phyloP scores from a whole-genome alignment of 139 green algal species.

The Micractinium sp. region DNA sequence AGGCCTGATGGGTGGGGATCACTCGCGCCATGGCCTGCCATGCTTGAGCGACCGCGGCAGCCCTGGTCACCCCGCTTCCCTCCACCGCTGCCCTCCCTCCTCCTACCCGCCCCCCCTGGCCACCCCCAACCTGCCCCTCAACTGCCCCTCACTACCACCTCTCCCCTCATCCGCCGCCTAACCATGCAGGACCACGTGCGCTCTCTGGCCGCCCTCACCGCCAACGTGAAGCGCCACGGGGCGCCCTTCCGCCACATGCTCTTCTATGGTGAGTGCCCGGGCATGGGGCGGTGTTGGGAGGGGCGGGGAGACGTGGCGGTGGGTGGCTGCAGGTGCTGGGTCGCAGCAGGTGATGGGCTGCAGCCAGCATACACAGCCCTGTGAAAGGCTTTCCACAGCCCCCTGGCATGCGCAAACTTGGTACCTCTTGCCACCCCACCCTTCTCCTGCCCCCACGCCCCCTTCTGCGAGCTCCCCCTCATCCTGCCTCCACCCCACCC shows the following conservation, averaged over 20 bases:
- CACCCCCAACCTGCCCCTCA: not conserved
- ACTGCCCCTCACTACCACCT: not conserved
- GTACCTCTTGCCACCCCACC: not conserved
- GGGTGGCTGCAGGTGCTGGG: not conserved
- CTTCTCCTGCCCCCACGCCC: not conserved
- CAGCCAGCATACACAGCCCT: no score
- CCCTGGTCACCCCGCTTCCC: no score
- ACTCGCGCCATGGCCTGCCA: no score
- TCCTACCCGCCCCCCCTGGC: not conserved
- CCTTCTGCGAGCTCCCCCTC: not conserved
- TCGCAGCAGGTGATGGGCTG: not conserved
- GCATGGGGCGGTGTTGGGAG: not conserved
- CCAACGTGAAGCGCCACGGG: constrained; percentile 93
- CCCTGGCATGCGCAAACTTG: no score
- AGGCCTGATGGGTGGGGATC: no score
- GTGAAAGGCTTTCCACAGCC: no score
- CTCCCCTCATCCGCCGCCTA: not conserved
- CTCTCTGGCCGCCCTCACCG: constrained; percentile 82
- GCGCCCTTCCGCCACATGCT: constrained; percentile 98
- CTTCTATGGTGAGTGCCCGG: constrained; percentile 73
- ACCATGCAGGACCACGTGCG: constrained; percentile 82
- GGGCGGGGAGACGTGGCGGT: not conserved
- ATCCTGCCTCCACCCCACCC: not conserved
- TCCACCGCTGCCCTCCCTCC: no score
- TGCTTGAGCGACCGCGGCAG: not conserved